A percentile compares a stretch with the other conserved stretches of the same genome.
phyloP scores from a whole-genome alignment of 2,329 filamentous ascomycete genomes.

The Zymoseptoria passerinii region DNA sequence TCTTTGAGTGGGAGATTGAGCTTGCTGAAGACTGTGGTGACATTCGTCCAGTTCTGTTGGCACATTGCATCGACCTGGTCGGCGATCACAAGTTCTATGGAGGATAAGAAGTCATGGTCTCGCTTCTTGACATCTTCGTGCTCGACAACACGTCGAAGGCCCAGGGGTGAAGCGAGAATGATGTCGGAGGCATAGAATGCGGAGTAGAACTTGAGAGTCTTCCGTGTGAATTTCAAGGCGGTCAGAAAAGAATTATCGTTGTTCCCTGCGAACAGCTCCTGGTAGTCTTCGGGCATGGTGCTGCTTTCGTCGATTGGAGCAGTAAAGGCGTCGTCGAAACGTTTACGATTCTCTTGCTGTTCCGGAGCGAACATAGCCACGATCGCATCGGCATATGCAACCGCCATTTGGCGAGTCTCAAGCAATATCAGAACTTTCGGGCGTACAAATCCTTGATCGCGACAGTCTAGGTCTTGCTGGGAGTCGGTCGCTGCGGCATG shows the following conservation, averaged over 20 bases:
- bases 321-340: constrained; percentile 78
- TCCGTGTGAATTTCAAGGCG: constrained; percentile 93
- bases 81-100: constrained; percentile 80
- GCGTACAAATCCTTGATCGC: constrained; percentile 91
- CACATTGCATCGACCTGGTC: constrained; percentile 89
- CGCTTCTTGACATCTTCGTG: constrained; percentile 61
- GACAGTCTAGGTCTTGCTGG: constrained; percentile 55
- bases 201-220: constrained; percentile 88
- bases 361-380: constrained; percentile 69
- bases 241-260: constrained; percentile 96
- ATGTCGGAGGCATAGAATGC: constrained; percentile 97
- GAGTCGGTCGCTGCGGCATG: constrained; percentile 50
- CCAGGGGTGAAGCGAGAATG: constrained; percentile 81
- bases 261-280: constrained; percentile 84
- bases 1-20: constrained; percentile 77
- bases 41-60: constrained; percentile 98
- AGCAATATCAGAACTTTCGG: constrained; percentile 88
- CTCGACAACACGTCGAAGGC: constrained; percentile 82
- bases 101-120: constrained; percentile 87
- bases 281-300: constrained; percentile 77
- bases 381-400: constrained; percentile 68
- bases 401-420: constrained; percentile 80
- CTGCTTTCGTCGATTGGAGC: constrained; percentile 54
- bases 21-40: constrained; percentile 84
- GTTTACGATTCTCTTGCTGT: constrained; percentile 89